Evolutionary conservation across 345 rosid genomes (phyloP).

Genomic region (Syzygium aqueum): DNA sequence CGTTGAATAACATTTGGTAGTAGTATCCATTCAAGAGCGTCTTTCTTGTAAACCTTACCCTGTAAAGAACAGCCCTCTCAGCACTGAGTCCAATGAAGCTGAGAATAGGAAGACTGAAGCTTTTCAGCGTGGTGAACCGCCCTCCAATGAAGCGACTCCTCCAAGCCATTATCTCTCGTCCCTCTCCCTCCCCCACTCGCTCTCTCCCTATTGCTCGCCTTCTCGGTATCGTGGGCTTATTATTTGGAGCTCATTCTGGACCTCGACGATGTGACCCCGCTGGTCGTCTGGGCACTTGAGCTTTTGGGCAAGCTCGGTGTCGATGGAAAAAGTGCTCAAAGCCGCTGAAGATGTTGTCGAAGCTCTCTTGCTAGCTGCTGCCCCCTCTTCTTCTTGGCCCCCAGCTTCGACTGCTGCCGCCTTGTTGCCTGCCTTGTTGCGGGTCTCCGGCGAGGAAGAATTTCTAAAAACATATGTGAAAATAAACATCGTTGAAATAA

Average conservation of each 20-base stretch:
- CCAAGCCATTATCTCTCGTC: conserved; percentile 33
- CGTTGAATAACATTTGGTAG: neutral
- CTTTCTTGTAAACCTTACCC: neutral
- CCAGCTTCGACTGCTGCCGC: neutral
- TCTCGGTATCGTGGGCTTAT: conserved; percentile 5
- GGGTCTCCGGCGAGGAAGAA: conserved; percentile 50
- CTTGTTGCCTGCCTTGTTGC: neutral
- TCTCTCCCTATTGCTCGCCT: neutral
- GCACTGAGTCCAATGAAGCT: conserved; percentile 37
- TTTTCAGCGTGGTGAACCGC: conserved; percentile 41
- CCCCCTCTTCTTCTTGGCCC: neutral
- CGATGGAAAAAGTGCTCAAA: conserved; percentile 34
- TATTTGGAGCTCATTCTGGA: conserved; percentile 24
- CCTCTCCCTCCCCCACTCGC: neutral
- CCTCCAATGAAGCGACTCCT: conserved; percentile 59
- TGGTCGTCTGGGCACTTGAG: conserved; percentile 26
- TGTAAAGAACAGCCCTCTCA: conserved; percentile 32
- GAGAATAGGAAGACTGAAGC: conserved; percentile 52
- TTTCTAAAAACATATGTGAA: conserved; percentile 10
- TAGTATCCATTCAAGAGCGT: neutral
- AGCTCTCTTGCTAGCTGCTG: neutral
- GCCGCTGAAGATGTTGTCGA: conserved; percentile 35
- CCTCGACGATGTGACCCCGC: conserved; percentile 50
- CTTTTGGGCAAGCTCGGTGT: conserved; percentile 30
- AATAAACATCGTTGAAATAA: neutral